Base-by-base conservation (phyloP, 495 filamentous ascomycete genomes). In the Aspergillus panamensis region DNA sequence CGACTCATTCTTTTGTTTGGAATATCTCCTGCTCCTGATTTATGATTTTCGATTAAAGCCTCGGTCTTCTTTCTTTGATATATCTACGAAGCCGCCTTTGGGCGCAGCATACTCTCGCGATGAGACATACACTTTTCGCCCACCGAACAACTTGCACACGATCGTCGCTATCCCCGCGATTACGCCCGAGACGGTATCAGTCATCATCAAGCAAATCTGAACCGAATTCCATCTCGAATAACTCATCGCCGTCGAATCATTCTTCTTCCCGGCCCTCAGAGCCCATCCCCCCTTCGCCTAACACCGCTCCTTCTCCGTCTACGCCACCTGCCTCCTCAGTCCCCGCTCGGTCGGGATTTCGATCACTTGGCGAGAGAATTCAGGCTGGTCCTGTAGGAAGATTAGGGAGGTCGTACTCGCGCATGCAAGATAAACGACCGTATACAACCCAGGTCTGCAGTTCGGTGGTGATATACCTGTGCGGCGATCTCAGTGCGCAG, bases 401-500 rank as follows among this genome's bases (percentile, higher is more conserved):
- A 37, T 49, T 77, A n/a, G 76, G 72, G 17, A 54, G 70, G 32
- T 69, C 70, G 55, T 97, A 94, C 64, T 84, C 81, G 12, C 80
- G 87, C 29, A 80, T 81, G 13, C 90, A 94, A 70, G 75, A 79
- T 33, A 80, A 79, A 47, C 69, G 87, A 55, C 92, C 92, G 7
- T 90, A 88, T 66, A 69, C 79, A 8, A 96, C 90, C 4, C 92
- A 97, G 74, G 66, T 96, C 59, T 74, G 75, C 58, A 91, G 83
- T 60, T 82, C 88, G 43, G 70, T 96, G 32, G 76, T 89, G 13
- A 88, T 96, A 49, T 96, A 92, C 68, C 75, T 89, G 14, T 82
- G 82, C 40, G 90, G 91, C 13, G 92, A 97, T 69, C 61, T 96
- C 61, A 85, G 85, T 59, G 90, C 91, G 54, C 92, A 97, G 70